Conservation (phyloP, 176 grass and related monocot genomes). For the Panicum miliaceum region DNA sequence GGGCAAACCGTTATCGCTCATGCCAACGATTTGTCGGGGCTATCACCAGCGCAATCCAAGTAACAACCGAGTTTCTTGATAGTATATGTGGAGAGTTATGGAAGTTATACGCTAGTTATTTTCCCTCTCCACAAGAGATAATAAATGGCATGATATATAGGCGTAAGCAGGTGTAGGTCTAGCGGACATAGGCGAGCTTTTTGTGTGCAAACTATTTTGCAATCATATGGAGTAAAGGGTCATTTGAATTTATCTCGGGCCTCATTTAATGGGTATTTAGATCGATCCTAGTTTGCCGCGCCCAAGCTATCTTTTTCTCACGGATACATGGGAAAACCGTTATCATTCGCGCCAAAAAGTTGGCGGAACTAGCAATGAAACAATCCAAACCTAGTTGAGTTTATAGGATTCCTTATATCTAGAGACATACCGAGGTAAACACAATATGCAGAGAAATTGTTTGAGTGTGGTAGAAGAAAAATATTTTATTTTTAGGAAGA, state of each 20-base stretch:
- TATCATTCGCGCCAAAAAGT: neutral
- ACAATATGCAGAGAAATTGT: too few species aligned
- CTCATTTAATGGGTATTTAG: neutral
- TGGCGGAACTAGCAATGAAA: neutral
- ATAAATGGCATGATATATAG: neutral
- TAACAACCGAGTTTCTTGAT: neutral
- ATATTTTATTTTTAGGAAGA: neutral
- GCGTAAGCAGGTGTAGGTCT: too few species aligned
- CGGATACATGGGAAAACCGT: neutral
- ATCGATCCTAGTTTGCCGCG: neutral
- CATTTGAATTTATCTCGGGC: neutral
- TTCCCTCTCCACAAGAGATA: neutral
- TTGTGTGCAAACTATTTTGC: neutral
- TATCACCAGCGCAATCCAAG: neutral
- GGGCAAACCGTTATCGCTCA: too few species aligned
- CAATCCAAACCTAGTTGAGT: too few species aligned
- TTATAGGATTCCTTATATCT: too few species aligned
- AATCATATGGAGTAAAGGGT: neutral
- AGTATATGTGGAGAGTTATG: too few species aligned
- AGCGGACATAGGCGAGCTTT: neutral
- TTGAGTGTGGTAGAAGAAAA: neutral
- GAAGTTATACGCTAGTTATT: too few species aligned
- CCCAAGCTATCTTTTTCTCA: too few species aligned
- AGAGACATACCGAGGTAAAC: too few species aligned
- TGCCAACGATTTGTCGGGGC: neutral